Evolutionary conservation across 2,329 filamentous ascomycete genomes (phyloP).

Genomic region (Paradendryphiella salina): DNA sequence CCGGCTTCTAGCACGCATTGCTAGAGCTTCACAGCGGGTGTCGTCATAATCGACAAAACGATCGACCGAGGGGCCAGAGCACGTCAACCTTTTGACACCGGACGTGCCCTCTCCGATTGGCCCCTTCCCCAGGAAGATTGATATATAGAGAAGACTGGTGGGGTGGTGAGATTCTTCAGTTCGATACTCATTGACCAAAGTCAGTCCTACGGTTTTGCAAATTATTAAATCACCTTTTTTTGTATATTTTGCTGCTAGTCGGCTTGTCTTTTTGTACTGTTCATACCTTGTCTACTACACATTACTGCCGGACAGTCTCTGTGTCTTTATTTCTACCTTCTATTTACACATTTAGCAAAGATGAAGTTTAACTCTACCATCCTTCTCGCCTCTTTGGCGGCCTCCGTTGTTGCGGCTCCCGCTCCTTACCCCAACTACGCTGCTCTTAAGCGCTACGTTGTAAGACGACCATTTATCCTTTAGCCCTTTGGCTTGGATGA

Average conservation of each 20-base stretch:
- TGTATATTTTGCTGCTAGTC: constrained; percentile 33
- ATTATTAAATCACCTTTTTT: constrained; percentile 4
- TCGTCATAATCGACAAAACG: not conserved
- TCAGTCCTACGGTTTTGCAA: constrained; percentile 9
- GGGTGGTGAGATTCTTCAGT: constrained; percentile 4
- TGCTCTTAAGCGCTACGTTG: constrained; percentile 31
- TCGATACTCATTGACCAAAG: constrained; percentile 16
- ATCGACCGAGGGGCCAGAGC: constrained; percentile 4
- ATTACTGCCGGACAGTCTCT: constrained; percentile 35
- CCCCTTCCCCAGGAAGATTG: not conserved
- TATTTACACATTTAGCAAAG: constrained; percentile 8
- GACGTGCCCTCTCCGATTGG: constrained; percentile 2
- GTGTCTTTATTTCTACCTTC: constrained; percentile 1
- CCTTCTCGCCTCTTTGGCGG: constrained; percentile 33
- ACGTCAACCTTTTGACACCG: constrained; percentile 14
- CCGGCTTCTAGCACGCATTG: constrained; percentile 17
- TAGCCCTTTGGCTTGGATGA: not conserved
- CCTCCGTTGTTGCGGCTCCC: constrained; percentile 33
- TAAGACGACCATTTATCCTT: constrained; percentile 14
- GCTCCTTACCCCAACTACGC: constrained; percentile 18
- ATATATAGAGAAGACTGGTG: constrained; percentile 15
- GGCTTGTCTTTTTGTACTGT: constrained; percentile 12
- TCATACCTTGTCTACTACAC: constrained; percentile 10
- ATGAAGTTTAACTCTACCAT: constrained; percentile 40
- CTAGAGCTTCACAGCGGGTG: constrained; percentile 7